Base-by-base conservation (phyloP, 1,284 basidiomycete species). In the Ceratobasidium sp. region DNA sequence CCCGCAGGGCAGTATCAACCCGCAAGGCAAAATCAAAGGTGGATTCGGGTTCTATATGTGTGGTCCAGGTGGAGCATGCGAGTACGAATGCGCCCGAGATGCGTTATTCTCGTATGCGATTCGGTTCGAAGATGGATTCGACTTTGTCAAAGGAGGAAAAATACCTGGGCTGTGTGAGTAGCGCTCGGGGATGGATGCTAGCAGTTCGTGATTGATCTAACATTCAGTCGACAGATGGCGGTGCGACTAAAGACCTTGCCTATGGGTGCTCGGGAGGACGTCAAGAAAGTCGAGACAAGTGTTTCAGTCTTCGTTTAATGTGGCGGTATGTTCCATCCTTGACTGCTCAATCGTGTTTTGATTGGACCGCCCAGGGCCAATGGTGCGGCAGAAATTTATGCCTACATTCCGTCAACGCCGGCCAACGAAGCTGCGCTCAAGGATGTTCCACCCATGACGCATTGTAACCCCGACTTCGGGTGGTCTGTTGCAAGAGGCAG, bases 101-200 rank as follows among this genome's bases (percentile, higher is more conserved):
- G 89, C 88, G 0, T 77, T 90, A 0, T 84, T 91, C 82, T 88
- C 89, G 78, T 92, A 92, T 81, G 87, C 89, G 1, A 86, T 92
- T 81, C 88, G 90, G 86, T 87, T 92, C 53, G 84, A 90, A 79
- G 82, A 86, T 0, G 89, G 85, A 0, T 92, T 90, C 87, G 87
- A 89, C 53, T 92, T 89, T 87, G 86, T 85, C 13, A 90, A 90
- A 81, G 91, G 91, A 33, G 91, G 91, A 9, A 93, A 93, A 82
- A 84, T 92, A 1, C 91, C 91, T 49, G 91, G 91, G 3, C 84
- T 90, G 4, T 92, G 91, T 91, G 81, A 83, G 91, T 85, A 12
- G 7, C 55, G 23, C 39, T 75, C 61, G 33, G 12, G 44, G 40
- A 60, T 42, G 12, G 20, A 28, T 40, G 15, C n/a, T n/a, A n/a